Evolutionary conservation across 352 stramenopile genomes (phyloP).

Genomic region (Phytophthora multivora): DNA sequence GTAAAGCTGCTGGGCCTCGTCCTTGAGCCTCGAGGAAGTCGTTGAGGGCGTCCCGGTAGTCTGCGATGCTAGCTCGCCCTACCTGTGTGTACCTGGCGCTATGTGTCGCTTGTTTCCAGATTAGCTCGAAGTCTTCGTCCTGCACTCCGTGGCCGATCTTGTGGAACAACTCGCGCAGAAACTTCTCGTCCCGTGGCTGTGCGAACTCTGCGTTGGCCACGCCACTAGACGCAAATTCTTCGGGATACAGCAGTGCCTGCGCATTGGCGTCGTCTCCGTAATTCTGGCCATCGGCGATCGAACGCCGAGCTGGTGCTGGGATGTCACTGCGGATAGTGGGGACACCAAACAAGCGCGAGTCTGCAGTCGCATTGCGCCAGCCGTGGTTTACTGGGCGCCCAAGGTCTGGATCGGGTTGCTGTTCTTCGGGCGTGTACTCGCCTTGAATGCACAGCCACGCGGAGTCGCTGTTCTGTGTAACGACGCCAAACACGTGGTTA

Average conservation of each 20-base stretch:
- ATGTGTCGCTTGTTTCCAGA: constrained; percentile 66
- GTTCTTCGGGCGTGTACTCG: constrained; percentile 77
- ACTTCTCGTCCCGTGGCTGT: constrained; percentile 56
- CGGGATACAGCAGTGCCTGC: constrained; percentile 85
- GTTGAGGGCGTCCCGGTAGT: constrained; percentile 81
- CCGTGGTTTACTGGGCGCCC: constrained; percentile 82
- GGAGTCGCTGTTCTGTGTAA: constrained; percentile 54
- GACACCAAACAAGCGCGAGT: constrained; percentile 74
- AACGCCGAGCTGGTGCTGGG: constrained; percentile 61
- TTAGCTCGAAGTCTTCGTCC: constrained; percentile 68
- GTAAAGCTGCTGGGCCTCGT: constrained; percentile 43
- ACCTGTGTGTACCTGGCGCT: constrained; percentile 47
- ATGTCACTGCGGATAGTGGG: constrained; percentile 90
- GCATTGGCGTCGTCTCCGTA: constrained; percentile 88
- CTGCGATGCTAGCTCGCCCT: constrained; percentile 58
- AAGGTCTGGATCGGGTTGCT: constrained; percentile 84
- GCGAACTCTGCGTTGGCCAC: constrained; percentile 87
- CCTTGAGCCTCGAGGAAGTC: constrained; percentile 64
- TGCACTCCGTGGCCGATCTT: constrained; percentile 67
- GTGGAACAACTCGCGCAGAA: constrained; percentile 71
- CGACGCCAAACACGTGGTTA: constrained; percentile 71
- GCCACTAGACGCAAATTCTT: constrained; percentile 79
- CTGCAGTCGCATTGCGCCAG: constrained; percentile 79
- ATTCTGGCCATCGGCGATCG: constrained; percentile 91
- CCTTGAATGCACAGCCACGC: constrained; percentile 85